Evolutionary conservation across 2,329 filamentous ascomycete genomes (phyloP), one percentile per base, ranked within the genome.

Genomic region (Fusarium sp.): DNA sequence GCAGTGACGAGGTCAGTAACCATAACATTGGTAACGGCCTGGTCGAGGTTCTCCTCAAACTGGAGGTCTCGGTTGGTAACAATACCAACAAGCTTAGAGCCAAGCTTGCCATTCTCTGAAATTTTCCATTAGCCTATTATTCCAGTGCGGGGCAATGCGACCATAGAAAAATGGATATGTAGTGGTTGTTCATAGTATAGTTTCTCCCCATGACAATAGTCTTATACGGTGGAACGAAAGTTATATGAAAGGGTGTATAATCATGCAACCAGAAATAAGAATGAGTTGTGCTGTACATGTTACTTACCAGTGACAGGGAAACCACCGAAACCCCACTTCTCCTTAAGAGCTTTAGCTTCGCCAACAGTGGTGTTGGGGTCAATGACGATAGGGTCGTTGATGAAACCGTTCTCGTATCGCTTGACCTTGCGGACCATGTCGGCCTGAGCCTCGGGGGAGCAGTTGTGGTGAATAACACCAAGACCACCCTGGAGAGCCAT

Each of bases 181-280:
- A 60, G 50, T 62, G 68, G 66, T 71, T 69, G 63, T 65, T 83
- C 79, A 78, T 79, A 76, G 72, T 77, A 78, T 71, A 69, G 58
- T 64, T 70, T 83, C 60, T 97, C 94, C 93, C 88, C 94, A 97
- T 85, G 87, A 93, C 92, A 88, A 66, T 70, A 65, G 90, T 92
- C 91, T 89, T 89, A 91, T 97, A 88, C 93, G 93, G 96, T 95
- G 95, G 96, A 99, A 99, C 96, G 96, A 99, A 99, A 99, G 96
- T 98, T 98, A 98, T 92, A 89, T 84, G 83, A 85, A 86, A 85
- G 83, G 86, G 85, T 89, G 86, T 88, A 86, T 93, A 96, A 97
- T 97, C 93, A 94, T 82, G 79, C 75, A 83, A 83, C 79, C 77
- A 74, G 63, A 39, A 28, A 53, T 44, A 39, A 26, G 53, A 46